phyloP scores from a whole-genome alignment of 2,329 filamentous ascomycete genomes.

The Penicillium sp. region DNA sequence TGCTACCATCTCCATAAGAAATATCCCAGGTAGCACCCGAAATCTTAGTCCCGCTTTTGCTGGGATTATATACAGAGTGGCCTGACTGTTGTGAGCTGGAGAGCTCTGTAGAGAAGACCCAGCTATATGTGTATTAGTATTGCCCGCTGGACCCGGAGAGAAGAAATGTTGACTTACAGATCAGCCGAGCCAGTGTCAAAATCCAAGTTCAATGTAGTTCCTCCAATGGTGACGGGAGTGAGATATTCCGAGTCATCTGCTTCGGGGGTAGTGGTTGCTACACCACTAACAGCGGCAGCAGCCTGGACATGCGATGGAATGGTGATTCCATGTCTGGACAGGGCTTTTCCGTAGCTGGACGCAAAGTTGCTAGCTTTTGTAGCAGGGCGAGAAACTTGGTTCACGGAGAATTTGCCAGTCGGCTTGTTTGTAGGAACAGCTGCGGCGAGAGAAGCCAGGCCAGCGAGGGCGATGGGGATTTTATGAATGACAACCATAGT shows the following conservation, averaged over 20 bases:
- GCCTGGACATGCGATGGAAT: slow-evolving; percentile 33
- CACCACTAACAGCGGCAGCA: slow-evolving; percentile 28
- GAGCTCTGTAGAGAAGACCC: slow-evolving; percentile 16
- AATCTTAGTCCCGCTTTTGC: neutral
- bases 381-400: slow-evolving; percentile 27
- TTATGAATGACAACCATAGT: slow-evolving; percentile 38
- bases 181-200: slow-evolving; percentile 16
- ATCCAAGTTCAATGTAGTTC: slow-evolving; percentile 13
- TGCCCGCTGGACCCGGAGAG: neutral
- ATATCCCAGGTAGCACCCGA: slow-evolving; percentile 11
- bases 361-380: slow-evolving; percentile 32
- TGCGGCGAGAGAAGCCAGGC: slow-evolving; percentile 30
- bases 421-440: slow-evolving; percentile 29
- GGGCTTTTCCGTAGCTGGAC: slow-evolving; percentile 27
- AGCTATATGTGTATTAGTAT: slow-evolving; percentile 3
- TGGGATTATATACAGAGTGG: slow-evolving; percentile 24
- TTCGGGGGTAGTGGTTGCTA: slow-evolving; percentile 6
- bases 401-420: slow-evolving; percentile 34
- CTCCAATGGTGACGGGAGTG: slow-evolving; percentile 13
- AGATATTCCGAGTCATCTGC: slow-evolving; percentile 10
- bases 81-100: slow-evolving; percentile 14
- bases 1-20: slow-evolving; percentile 13
- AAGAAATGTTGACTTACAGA: slow-evolving; percentile 7
- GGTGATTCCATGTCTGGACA: slow-evolving; percentile 32
- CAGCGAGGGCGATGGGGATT: slow-evolving; percentile 25